phyloP scores from a whole-genome alignment of 2,329 filamentous ascomycete genomes.

The Cercospora nicotianae region DNA sequence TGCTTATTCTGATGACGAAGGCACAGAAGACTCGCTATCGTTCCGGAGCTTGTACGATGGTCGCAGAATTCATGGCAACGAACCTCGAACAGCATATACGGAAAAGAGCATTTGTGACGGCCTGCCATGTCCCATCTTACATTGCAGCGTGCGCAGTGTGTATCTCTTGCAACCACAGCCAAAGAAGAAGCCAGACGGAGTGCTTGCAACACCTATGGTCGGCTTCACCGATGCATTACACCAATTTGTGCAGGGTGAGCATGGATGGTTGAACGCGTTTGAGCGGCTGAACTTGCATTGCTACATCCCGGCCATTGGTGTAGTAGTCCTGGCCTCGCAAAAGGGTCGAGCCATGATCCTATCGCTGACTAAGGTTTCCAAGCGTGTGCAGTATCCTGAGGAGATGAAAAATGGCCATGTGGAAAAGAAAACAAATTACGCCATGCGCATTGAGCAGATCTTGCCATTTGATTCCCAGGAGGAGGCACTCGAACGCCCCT shows the following conservation, averaged over 20 bases:
- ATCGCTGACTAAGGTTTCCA: slow-evolving; percentile 52
- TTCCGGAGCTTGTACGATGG: slow-evolving; percentile 31
- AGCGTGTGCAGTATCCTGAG: slow-evolving; percentile 18
- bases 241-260: slow-evolving; percentile 34
- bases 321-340: slow-evolving; percentile 67
- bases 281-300: slow-evolving; percentile 63
- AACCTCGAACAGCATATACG: slow-evolving; percentile 31
- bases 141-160: slow-evolving; percentile 45
- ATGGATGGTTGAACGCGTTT: slow-evolving; percentile 36
- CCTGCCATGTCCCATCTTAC: slow-evolving; percentile 44
- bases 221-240: slow-evolving; percentile 42
- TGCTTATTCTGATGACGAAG: slow-evolving; percentile 27
- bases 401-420: slow-evolving; percentile 17
- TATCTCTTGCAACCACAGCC: slow-evolving; percentile 45
- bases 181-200: slow-evolving; percentile 3
- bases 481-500: slow-evolving; percentile 44
- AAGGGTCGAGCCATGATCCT: slow-evolving; percentile 65
- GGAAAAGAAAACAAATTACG: slow-evolving; percentile 35
- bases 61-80: slow-evolving; percentile 32
- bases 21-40: slow-evolving; percentile 30
- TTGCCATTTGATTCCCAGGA: slow-evolving; percentile 59
- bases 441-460: slow-evolving; percentile 58
- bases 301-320: slow-evolving; percentile 67
- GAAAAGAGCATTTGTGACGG: slow-evolving; percentile 32
- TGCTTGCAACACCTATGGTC: slow-evolving; percentile 36